Base-by-base conservation (phyloP, 1,284 basidiomycete species). In the Ceratobasidium sp. region DNA sequence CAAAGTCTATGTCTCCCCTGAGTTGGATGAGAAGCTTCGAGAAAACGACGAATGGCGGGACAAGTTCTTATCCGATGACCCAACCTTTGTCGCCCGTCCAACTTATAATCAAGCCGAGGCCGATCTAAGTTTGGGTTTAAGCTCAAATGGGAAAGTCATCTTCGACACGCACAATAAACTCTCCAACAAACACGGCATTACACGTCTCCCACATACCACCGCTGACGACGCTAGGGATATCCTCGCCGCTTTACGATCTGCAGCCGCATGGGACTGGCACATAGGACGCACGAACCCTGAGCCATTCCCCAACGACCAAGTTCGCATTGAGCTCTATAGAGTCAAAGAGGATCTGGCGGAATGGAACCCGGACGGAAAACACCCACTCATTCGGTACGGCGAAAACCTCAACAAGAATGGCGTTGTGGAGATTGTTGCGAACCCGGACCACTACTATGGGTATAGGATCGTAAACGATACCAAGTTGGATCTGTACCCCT, bases 401-500 rank as follows among this genome's bases (percentile, higher is more conserved):
- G 82, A 82, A 26, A 86, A 88, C 81, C 83, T 89, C 46, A 81
- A 89, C 63, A 20, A 3, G 20, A 26, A 80, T 46, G 88, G 86
- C 39, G 84, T 83, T 56, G 86, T 85, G 26, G 81, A 87, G 61
- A 82, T 88, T 33, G 81, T 84, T 53, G 84, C 85, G 73, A 81
- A 84, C 63, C 80, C 80, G 69, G 82, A 84, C 42, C 79, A 84
- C 51, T 82, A 85, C 33, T 88, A 88, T 78, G 82, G 83, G 15
- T 83, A 89, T 72, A 83, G 86, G 46, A 80, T 89, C 55, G 84
- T 85, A 79, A 89, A 89, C 77, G 80, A 84, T 71, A 84, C 87
- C 6, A 84, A 86, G 81, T 80, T 80, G 67, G 87, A 88, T 80
- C 85, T 89, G 53, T 89, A 87, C 85, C 86, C 89, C 26, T 88